Conservation (phyloP, 768 basidiomycete genomes). For the Boletus rubropictus region DNA sequence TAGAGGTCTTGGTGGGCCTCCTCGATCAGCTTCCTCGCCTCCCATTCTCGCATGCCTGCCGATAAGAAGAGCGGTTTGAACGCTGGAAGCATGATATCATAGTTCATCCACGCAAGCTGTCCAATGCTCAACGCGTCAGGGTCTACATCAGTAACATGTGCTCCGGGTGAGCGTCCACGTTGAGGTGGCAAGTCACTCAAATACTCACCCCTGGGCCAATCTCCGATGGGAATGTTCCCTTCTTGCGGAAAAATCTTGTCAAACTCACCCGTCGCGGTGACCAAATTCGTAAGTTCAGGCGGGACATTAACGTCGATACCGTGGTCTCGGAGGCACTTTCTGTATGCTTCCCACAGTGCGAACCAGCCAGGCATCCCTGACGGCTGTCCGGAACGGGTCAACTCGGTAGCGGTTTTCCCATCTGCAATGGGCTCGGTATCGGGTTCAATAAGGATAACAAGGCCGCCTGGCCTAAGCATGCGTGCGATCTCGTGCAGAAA, state of each 20-base stretch:
- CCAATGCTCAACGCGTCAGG: slow-evolving; percentile 55
- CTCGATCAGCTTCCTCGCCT: slow-evolving; percentile 51
- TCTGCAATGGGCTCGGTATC: slow-evolving; percentile 49
- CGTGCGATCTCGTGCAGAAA: slow-evolving; percentile 59
- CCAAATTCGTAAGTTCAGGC: slow-evolving; percentile 44
- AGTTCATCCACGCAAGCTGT: slow-evolving; percentile 70
- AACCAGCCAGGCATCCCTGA: slow-evolving; percentile 54
- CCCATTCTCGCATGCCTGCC: slow-evolving; percentile 46
- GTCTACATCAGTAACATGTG: slow-evolving; percentile 37
- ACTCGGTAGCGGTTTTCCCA: slow-evolving; percentile 36
- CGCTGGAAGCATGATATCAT: slow-evolving; percentile 59
- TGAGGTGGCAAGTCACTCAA: slow-evolving; percentile 10
- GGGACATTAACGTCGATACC: slow-evolving; percentile 57
- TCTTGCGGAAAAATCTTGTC: slow-evolving; percentile 51
- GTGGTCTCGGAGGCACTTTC: slow-evolving; percentile 46
- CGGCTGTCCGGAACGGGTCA: slow-evolving; percentile 28
- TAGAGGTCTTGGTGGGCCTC: slow-evolving; percentile 65
- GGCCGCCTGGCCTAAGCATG: slow-evolving; percentile 64
- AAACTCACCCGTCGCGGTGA: slow-evolving; percentile 46
- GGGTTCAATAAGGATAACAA: slow-evolving; percentile 61
- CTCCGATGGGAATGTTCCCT: slow-evolving; percentile 62
- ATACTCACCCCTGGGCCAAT: slow-evolving; percentile 62
- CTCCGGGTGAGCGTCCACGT: slow-evolving; percentile 8
- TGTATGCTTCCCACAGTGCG: slow-evolving; percentile 57
- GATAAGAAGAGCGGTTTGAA: slow-evolving; percentile 55